phyloP scores from a whole-genome alignment of 257 asterid species.

The Plectranthus barbatus region DNA sequence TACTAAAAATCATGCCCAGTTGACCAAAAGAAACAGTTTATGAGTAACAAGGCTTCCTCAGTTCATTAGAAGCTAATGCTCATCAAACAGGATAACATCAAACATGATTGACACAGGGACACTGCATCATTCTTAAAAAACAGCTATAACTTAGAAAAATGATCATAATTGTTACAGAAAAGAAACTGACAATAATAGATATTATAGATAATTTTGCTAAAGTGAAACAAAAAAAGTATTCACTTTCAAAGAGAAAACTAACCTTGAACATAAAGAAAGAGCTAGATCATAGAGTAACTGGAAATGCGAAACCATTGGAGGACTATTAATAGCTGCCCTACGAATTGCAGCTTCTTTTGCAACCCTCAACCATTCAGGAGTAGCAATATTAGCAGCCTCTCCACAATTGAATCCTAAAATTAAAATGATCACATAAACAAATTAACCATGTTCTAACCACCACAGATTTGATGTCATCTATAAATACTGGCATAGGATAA shows the following conservation, averaged over 20 bases:
- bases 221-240: constrained; percentile 21
- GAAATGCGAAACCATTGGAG: constrained; percentile 99
- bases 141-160: too few relatives aligned
- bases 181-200: too few relatives aligned
- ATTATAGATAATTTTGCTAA: not conserved
- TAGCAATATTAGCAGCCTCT: constrained; percentile 97
- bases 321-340: constrained; percentile 90
- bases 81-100: too few relatives aligned
- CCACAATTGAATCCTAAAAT: constrained; percentile 88
- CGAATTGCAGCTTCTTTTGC: constrained; percentile 98
- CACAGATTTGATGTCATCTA: constrained; percentile 1
- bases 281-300: constrained; percentile 92
- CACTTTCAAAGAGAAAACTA: constrained; percentile 26
- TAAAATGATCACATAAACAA: constrained; percentile 6
- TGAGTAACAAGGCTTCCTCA: too few relatives aligned
- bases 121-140: too few relatives aligned
- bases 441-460: constrained; percentile 3
- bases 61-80: too few relatives aligned
- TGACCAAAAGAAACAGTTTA: too few relatives aligned
- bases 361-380: constrained; percentile 96
- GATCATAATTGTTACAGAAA: too few relatives aligned
- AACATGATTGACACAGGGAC: too few relatives aligned
- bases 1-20: too few relatives aligned
- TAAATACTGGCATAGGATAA: not conserved
- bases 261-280: constrained; percentile 87